These are phyloP conservation scores for Quercus alba DNA, from an alignment of 306 rosid species.

Conservation along the genomic window DNA sequence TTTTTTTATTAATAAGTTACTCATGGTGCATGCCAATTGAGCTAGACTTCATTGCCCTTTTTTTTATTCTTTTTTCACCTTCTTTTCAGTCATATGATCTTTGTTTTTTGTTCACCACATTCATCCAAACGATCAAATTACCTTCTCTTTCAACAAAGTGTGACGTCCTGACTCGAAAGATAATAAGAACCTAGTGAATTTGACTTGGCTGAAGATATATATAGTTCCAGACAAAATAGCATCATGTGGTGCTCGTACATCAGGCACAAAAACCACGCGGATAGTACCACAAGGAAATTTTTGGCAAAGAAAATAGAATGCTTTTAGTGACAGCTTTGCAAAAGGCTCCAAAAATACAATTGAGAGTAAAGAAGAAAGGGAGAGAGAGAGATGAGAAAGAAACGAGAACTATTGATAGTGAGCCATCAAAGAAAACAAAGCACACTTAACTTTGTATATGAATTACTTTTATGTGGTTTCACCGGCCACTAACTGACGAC, in stretches of 20 bases:
- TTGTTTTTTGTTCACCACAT: no score
- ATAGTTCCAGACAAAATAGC: not conserved
- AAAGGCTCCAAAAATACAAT: not conserved
- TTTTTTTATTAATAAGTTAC: no score
- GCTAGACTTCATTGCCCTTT: no score
- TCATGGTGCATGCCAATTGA: no score
- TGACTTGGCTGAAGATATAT: not conserved
- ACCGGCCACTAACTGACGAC: not conserved
- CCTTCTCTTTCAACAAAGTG: no score
- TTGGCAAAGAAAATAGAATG: not conserved
- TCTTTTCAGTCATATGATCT: not conserved
- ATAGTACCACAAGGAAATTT: not conserved
- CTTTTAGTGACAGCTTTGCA: not conserved
- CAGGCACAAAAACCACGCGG: not conserved
- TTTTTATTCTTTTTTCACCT: not conserved
- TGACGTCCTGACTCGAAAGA: not conserved
- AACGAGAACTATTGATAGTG: not conserved
- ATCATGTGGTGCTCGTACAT: not conserved
- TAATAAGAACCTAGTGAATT: not conserved
- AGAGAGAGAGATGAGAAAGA: not conserved
- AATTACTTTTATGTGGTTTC: not conserved
- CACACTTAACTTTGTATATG: constrained; percentile 3
- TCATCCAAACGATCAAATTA: no score
- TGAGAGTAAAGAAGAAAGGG: not conserved
- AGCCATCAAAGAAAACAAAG: not conserved